A percentile compares a stretch with the other conserved stretches of the same genome.
Evolutionary conservation across 495 filamentous ascomycete species (phyloP).

Genomic region (Lepraria neglecta): DNA sequence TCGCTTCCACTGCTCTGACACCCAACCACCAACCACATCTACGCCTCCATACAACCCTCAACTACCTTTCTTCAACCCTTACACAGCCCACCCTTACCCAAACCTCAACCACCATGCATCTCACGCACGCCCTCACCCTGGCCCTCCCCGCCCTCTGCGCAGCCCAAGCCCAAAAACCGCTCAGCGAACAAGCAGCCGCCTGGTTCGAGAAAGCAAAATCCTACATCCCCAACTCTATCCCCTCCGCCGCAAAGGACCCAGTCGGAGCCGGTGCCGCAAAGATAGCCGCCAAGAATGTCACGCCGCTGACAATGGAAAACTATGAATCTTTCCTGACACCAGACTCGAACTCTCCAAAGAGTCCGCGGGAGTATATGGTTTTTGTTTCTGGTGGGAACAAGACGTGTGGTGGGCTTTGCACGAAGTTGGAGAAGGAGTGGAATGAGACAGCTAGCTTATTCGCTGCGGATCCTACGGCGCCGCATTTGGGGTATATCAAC

Average conservation of each 20-base stretch:
- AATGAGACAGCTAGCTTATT: constrained; percentile 65
- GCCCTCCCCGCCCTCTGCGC: constrained; percentile 63
- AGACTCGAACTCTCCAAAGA: constrained; percentile 42
- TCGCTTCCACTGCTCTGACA: no score
- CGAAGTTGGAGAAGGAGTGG: constrained; percentile 47
- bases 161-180: constrained; percentile 67
- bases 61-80: background rate
- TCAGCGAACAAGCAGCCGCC: constrained; percentile 60
- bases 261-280: constrained; percentile 48
- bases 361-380: constrained; percentile 72
- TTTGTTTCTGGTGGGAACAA: constrained; percentile 79
- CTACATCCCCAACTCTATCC: constrained; percentile 51
- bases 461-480: constrained; percentile 56
- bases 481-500: constrained; percentile 65
- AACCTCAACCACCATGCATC: constrained; percentile 57
- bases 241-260: constrained; percentile 40
- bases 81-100: background rate
- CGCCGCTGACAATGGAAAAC: constrained; percentile 60
- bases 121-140: constrained; percentile 56
- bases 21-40: background rate
- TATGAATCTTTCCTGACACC: constrained; percentile 65
- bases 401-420: constrained; percentile 64
- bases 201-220: constrained; percentile 57
- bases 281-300: constrained; percentile 48
- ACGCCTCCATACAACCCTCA: background rate